phyloP scores from a whole-genome alignment of 192 early-diverging fungal species.

The Dimargaris xerosporica region DNA sequence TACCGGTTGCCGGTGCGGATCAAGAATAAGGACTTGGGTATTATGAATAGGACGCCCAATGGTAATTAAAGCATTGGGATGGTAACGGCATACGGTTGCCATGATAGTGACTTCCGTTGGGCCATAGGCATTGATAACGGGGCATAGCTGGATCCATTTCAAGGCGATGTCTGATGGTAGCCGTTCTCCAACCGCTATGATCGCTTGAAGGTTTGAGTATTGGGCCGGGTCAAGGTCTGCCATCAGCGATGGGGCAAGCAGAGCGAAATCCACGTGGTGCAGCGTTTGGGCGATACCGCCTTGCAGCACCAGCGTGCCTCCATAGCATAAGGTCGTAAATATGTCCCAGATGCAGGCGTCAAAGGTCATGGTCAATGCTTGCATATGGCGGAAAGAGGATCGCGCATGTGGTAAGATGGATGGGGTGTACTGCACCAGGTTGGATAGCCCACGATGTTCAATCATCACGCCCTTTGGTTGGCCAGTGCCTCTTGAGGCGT shows the following conservation, averaged over 20 bases:
- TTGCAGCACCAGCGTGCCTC: background rate
- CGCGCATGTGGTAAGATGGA: background rate
- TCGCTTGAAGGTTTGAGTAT: background rate
- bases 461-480: too few species aligned
- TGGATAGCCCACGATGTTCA: too few species aligned
- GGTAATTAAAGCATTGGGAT: conserved; percentile 4
- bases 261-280: too few species aligned
- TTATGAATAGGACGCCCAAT: conserved; percentile 19
- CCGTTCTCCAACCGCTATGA: background rate
- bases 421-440: too few species aligned
- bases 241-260: background rate
- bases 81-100: background rate
- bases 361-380: background rate
- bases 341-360: background rate
- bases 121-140: background rate
- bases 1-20: conserved; percentile 12
- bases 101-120: background rate
- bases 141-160: background rate
- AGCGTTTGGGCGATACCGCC: too few species aligned
- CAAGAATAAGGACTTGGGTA: conserved; percentile 16
- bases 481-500: background rate
- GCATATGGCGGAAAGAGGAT: background rate
- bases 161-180: background rate
- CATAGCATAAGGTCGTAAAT: background rate
- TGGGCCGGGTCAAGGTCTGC: background rate